Conservation (phyloP, 805 yeast species). For the Saccharomyces jurei region DNA sequence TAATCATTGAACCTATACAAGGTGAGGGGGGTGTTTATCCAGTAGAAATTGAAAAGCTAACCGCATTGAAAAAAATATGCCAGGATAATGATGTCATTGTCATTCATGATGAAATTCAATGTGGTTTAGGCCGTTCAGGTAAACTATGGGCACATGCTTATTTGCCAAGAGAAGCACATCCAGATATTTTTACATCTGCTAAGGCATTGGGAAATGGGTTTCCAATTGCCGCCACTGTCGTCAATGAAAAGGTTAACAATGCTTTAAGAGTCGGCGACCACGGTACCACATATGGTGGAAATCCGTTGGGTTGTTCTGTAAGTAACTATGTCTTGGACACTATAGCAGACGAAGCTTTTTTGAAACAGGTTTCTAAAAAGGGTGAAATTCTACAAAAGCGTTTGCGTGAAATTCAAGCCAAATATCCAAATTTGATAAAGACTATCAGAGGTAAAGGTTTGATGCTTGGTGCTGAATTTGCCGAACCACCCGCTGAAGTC, state of each 20-base stretch:
- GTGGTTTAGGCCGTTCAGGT: constrained; percentile 93
- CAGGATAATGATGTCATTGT: constrained; percentile 60
- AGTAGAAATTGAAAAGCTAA: constrained; percentile 54
- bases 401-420: constrained; percentile 42
- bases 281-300: constrained; percentile 97
- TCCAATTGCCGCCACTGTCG: constrained; percentile 92
- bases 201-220: constrained; percentile 95
- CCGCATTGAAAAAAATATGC: constrained; percentile 60
- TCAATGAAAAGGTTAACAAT: constrained; percentile 68
- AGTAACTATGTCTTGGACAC: constrained; percentile 68
- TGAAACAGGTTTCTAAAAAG: constrained; percentile 51
- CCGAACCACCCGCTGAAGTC: constrained; percentile 52
- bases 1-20: constrained; percentile 93
- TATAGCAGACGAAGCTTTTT: constrained; percentile 53
- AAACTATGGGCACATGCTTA: constrained; percentile 84
- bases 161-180: constrained; percentile 74
- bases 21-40: constrained; percentile 94
- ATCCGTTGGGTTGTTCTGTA: constrained; percentile 81
- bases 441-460: constrained; percentile 86
- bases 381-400: constrained; percentile 48
- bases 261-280: constrained; percentile 85
- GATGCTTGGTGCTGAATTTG: constrained; percentile 74
- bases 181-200: constrained; percentile 90
- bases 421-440: constrained; percentile 52
- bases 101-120: constrained; percentile 92